Base-by-base conservation (phyloP, 192 early-diverging fungal genomes). In the Chytriomyces hyalinus region DNA sequence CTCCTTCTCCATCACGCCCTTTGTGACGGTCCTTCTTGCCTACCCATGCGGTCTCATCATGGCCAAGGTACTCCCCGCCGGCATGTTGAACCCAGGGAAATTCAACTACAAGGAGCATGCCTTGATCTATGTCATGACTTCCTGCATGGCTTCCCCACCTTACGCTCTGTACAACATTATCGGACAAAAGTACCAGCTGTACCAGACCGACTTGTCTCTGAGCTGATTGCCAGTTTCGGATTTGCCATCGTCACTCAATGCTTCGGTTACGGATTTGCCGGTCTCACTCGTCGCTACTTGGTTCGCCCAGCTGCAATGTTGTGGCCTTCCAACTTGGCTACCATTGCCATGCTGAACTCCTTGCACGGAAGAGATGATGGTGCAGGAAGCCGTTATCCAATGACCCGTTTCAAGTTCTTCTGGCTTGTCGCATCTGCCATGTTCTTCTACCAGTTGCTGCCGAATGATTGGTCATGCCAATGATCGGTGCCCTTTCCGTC, bases 91-190 rank as follows among this genome's bases (percentile, higher is more conserved):
- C 6, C 64, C 64, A 0, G 64, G 94, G 0, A 94, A 91, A 10
- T 97, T 95, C 83, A 90, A 86, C 76, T 90, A 94, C 78, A 97
- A 97, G 79, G 95, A 97, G 72, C 94, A 97, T 77, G 93, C 91
- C 1, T 84, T 97, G 15, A 92, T 94, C 49, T 88, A 89, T 10
- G 87, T 95, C 67, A 92, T 94, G 53, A 57, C 53, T 20, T n/a
- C 15, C 20, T 13, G 53, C 13, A 57, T 57, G 53, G 53, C 53
- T 57, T 57, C 13, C 13, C 53, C 53, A 57, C 63, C 63, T 36
- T 91, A 92, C 75, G 93, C 76, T 15, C 67, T 76, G 22, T 64
- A 80, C 24, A 82, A 82, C 61, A 75, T 82, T 11, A 57, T 83
- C 1, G 67, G 47, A 0, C 81, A 84, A 61, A 24, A 70, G 36